A percentile compares a stretch with the other conserved stretches of the same genome.
Conservation (phyloP, 257 asterid species). For the Fraxinus excelsior region DNA sequence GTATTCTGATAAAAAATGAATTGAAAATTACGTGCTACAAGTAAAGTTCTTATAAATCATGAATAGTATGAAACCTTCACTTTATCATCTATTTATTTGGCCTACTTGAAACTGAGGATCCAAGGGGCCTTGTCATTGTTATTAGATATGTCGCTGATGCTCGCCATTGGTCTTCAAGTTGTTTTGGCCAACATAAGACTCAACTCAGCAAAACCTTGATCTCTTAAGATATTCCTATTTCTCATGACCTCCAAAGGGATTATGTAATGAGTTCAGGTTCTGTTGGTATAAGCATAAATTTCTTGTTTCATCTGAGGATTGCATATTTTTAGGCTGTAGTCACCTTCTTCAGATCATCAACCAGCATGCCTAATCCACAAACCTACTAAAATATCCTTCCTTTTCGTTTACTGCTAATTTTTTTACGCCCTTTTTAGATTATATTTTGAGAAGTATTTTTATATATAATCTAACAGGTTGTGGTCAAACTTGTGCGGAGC, state of each 20-base stretch:
- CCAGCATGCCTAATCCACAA: slow-evolving; percentile 10
- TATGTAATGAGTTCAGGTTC: not conserved
- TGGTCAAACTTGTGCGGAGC: slow-evolving; percentile 79
- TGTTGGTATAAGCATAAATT: not conserved
- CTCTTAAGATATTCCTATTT: not conserved
- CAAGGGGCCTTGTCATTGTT: slow-evolving; percentile 1
- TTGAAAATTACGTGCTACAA: not conserved
- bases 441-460: slow-evolving; percentile 21
- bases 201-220: not conserved
- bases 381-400: not conserved
- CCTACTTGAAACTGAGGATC: not conserved
- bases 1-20: not conserved
- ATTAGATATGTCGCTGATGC: slow-evolving; percentile 1
- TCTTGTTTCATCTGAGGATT: not conserved
- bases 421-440: not conserved
- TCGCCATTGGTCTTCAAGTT: slow-evolving; percentile 8
- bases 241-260: not conserved
- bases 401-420: slow-evolving; percentile 3
- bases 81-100: slow-evolving; percentile 16
- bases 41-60: slow-evolving; percentile 8
- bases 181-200: slow-evolving; percentile 12
- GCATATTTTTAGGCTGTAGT: slow-evolving; percentile 8
- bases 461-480: slow-evolving; percentile 63
- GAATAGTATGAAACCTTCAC: not conserved
- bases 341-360: not conserved